Evolutionary conservation across 352 stramenopile genomes (phyloP), one percentile per base, ranked within the genome.

Genomic region (Peronospora destructor): DNA sequence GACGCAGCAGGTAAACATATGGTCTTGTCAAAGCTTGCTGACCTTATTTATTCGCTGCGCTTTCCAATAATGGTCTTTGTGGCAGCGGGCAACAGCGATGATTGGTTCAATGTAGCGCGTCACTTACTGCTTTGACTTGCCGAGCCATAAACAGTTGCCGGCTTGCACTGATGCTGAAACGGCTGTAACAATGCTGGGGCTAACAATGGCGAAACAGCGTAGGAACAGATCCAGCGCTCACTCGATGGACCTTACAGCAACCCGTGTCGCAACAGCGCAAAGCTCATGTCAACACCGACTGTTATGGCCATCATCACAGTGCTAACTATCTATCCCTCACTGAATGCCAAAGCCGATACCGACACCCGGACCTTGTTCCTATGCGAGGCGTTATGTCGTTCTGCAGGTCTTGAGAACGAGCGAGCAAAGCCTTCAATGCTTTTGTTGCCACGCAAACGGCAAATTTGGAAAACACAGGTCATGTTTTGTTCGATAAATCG

Each of bases 81-180:
- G 23, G n/a, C 13, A 1, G 7, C 16, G 28, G 42, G 3, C 23
- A 45, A 47, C n/a, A 7, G 2, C 28, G 6, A 6, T 35, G 23
- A 61, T 61, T 61, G 54, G 54, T 8, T 37, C n/a, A 0, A 6
- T 17, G 16, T 1, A 33, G 29, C 16, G 54, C 54, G 54, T 61
- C 54, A 57, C 40, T 12, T n/a, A n/a, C n/a, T n/a, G n/a, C n/a
- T n/a, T n/a, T n/a, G n/a, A n/a, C n/a, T n/a, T n/a, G n/a, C n/a
- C n/a, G n/a, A n/a, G n/a, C n/a, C n/a, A n/a, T n/a, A n/a, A n/a
- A n/a, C n/a, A n/a, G n/a, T n/a, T n/a, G n/a, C n/a, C n/a, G n/a
- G n/a, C n/a, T n/a, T n/a, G n/a, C n/a, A n/a, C n/a, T n/a, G n/a
- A n/a, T n/a, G n/a, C n/a, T n/a, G n/a, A n/a, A n/a, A n/a, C n/a